Evolutionary conservation across 2,329 filamentous ascomycete species (phyloP), one percentile per base, ranked within the genome.

Genomic region (Fusarium sp.): DNA sequence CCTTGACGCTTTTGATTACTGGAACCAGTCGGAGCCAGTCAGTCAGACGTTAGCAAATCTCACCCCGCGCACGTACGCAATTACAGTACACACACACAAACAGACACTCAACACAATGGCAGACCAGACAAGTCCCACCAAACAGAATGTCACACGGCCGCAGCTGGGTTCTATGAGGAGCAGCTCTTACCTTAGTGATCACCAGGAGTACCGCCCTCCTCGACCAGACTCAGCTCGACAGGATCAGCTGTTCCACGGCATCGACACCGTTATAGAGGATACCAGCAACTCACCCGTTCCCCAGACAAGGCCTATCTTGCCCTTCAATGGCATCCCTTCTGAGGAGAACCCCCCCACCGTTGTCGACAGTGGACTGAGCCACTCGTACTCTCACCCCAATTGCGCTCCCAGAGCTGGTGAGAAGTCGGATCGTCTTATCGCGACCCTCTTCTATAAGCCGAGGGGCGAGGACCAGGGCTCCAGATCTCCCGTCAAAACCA

Each of bases 181-280:
- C 83, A 88, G 87, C 80, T 91, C 89, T 20, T 91, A 89, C 78
- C 83, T 91, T 64, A 86, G 86, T 79, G 90, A 91, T 74, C 88
- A 91, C 77, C 89, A 91, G 80, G 89, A 91, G 78, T 90, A 90
- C 74, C 88, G 90, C 55, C 87, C 88, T 36, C 88, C 89, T 17
- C 82, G 83, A 69, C 84, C 84, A 47, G 89, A 90, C 38, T 84
- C 83, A 62, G 87, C 88, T 17, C 82, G 83, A 67, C 85, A 85
- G 52, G 89, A 90, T 35, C 84, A 83, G 59, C 28, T 65, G 24
- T 79, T 78, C 79, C 89, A 90, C 72, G 90, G 89, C 70, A 92
- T 92, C 75, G 90, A 92, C 78, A 90, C 89, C 51, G 89, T 92
- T 22, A 87, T 92, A 58, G 90, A 92, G 80, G 87, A 89, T 68